These are phyloP conservation scores for Scedosporium boydii DNA, from an alignment of 2,329 filamentous ascomycete genomes.

Conservation along the genomic window DNA sequence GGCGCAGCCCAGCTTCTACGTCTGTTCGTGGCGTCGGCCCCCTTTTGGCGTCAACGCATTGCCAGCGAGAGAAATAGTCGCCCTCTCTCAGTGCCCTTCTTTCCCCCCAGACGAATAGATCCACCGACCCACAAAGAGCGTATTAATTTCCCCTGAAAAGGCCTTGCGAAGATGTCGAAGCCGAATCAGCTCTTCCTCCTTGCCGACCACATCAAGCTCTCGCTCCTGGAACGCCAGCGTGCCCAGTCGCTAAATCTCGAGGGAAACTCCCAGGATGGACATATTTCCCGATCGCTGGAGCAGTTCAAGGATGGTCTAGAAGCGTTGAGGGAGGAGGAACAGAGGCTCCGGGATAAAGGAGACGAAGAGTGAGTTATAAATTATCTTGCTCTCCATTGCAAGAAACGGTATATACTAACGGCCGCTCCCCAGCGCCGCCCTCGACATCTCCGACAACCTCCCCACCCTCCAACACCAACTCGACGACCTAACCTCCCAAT, in stretches of 20 bases:
- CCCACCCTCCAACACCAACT: constrained; percentile 63
- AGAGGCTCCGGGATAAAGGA: constrained; percentile 52
- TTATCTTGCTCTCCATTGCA: background rate
- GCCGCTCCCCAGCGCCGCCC: constrained; percentile 27
- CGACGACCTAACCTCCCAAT: constrained; percentile 68
- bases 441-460: constrained; percentile 53
- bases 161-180: constrained; percentile 36
- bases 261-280: constrained; percentile 72
- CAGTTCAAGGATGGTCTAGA: constrained; percentile 75
- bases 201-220: constrained; percentile 94
- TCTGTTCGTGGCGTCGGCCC: no score
- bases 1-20: no score
- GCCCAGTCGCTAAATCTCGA: constrained; percentile 73
- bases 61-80: background rate
- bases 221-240: constrained; percentile 82
- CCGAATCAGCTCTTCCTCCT: constrained; percentile 79
- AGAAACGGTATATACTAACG: background rate
- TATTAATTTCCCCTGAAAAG: no score
- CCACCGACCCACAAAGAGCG: no score
- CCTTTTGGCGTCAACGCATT: background rate
- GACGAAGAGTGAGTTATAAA: constrained; percentile 47
- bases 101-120: no score
- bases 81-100: no score
- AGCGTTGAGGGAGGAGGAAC: constrained; percentile 53
- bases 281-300: constrained; percentile 81